Conservation (phyloP, 768 basidiomycete genomes). For the Boletus fagicola region DNA sequence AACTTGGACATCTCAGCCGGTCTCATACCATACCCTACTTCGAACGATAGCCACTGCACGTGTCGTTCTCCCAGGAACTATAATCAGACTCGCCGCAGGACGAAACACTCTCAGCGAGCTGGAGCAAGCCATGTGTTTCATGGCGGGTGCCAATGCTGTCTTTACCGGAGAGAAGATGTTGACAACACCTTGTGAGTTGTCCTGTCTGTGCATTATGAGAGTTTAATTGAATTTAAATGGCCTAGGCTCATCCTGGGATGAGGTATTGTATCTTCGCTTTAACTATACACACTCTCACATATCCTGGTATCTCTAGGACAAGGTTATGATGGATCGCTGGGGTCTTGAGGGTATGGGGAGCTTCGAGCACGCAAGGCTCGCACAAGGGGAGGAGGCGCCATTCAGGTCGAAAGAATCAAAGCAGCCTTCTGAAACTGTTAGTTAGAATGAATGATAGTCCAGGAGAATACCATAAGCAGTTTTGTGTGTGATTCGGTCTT, state of each 20-base stretch:
- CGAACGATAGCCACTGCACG: constrained; percentile 95
- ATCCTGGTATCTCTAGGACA: constrained; percentile 54
- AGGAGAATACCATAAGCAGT: neutral
- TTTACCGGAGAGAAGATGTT: constrained; percentile 99
- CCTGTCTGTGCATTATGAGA: neutral
- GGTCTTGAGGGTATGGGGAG: constrained; percentile 88
- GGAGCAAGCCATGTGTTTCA: constrained; percentile 97
- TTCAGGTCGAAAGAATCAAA: constrained; percentile 12
- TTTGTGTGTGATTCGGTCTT: constrained; percentile 17
- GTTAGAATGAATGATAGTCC: neutral
- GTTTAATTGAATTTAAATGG: constrained; percentile 8
- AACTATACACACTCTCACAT: neutral
- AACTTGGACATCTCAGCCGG: constrained; percentile 49
- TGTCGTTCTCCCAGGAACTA: constrained; percentile 86
- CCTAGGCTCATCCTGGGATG: constrained; percentile 90
- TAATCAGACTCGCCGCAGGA: constrained; percentile 94
- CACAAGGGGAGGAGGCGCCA: constrained; percentile 49
- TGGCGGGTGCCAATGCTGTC: constrained; percentile 97
- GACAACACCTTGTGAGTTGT: constrained; percentile 85
- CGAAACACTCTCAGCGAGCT: constrained; percentile 84
- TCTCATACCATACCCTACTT: constrained; percentile 78
- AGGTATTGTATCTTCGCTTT: constrained; percentile 43
- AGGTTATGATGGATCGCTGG: constrained; percentile 91
- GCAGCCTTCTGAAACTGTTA: neutral
- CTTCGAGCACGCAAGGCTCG: constrained; percentile 73